phyloP scores from a whole-genome alignment of 164 flowering plant genomes.

The Magnolia officinalis region DNA sequence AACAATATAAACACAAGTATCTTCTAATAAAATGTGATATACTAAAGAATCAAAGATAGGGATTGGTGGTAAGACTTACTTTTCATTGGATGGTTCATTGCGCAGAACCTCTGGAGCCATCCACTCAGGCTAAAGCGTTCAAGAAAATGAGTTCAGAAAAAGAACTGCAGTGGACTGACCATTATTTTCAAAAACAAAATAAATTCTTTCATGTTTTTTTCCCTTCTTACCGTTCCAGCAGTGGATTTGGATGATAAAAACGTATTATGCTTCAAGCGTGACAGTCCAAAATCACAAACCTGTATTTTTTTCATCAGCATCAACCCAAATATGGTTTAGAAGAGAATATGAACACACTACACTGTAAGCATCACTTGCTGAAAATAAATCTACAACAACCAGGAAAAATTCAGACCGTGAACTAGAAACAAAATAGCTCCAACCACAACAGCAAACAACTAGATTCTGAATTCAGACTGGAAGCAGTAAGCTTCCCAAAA shows the following conservation, averaged over 20 bases:
- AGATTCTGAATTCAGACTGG: too few species aligned
- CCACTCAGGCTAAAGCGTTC: constrained; percentile 81
- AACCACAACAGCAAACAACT: too few species aligned
- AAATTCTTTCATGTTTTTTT: constrained; percentile 4
- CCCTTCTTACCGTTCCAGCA: constrained; percentile 86
- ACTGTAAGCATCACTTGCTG: background rate
- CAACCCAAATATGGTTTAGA: background rate
- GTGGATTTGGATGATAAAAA: constrained; percentile 89
- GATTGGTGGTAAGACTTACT: constrained; percentile 47
- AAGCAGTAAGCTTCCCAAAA: too few species aligned
- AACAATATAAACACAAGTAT: background rate
- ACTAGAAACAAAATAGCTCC: too few species aligned
- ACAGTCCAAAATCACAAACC: constrained; percentile 98
- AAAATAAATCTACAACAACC: background rate
- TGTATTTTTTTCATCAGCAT: constrained; percentile 24
- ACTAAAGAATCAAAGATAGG: background rate
- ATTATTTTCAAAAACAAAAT: background rate
- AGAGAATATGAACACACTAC: background rate
- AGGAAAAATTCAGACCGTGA: too few species aligned
- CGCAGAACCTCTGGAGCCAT: constrained; percentile 99
- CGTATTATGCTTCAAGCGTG: constrained; percentile 88
- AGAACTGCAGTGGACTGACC: background rate
- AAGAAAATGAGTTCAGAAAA: constrained; percentile 15
- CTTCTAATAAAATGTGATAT: background rate
- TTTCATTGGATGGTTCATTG: constrained; percentile 93